These are phyloP conservation scores for Phylloporus sp. DNA, from an alignment of 768 basidiomycete genomes.

Conservation along the genomic window DNA sequence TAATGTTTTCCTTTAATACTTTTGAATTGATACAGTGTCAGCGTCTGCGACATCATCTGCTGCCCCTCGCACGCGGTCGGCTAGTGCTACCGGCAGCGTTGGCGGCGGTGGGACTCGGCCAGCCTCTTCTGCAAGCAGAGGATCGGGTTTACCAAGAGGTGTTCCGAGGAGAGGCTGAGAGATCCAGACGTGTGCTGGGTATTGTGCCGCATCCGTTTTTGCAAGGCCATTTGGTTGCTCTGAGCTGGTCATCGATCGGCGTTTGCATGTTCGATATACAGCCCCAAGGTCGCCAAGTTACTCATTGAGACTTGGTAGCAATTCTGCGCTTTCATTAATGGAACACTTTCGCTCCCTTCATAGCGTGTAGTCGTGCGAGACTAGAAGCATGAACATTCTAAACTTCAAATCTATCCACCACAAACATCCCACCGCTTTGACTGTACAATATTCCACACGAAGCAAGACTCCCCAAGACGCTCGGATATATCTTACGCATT, in stretches of 20 bases:
- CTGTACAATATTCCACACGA: conserved; percentile 2
- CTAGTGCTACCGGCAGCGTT: conserved; percentile 27
- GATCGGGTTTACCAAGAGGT: conserved; percentile 24
- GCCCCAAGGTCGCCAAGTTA: background rate
- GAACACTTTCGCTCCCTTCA: conserved; percentile 1
- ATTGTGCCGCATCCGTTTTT: background rate
- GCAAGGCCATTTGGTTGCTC: background rate
- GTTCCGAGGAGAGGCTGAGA: conserved; percentile 23
- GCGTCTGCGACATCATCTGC: conserved; percentile 14
- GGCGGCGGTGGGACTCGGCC: conserved; percentile 19
- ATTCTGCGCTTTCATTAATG: conserved; percentile 1
- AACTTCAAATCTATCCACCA: background rate
- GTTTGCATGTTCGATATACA: background rate
- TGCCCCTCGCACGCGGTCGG: conserved; percentile 22
- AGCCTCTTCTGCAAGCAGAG: conserved; percentile 23
- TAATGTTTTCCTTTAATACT: background rate
- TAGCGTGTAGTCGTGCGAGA: conserved; percentile 4
- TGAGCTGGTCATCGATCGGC: background rate
- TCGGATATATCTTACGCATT: conserved; percentile 1
- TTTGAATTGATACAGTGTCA: conserved; percentile 7
- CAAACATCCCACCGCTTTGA: background rate
- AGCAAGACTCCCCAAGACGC: background rate
- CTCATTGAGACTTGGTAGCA: background rate
- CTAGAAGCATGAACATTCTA: too few relatives aligned
- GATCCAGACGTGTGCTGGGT: background rate